These are phyloP conservation scores for Verticillium albo-atrum DNA, from an alignment of 2,329 filamentous ascomycete genomes.

Conservation along the genomic window DNA sequence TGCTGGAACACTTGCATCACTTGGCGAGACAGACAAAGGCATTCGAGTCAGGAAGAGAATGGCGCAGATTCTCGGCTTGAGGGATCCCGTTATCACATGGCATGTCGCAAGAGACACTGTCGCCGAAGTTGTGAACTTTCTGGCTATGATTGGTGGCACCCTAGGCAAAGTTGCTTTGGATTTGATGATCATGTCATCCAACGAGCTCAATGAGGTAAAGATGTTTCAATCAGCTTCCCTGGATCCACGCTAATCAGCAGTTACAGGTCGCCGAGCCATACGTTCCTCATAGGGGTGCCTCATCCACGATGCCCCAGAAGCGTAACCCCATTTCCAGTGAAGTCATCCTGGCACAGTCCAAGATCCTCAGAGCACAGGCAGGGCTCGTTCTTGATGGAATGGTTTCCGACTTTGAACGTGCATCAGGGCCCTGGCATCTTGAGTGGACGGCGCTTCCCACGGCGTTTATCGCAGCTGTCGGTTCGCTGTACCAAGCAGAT, in stretches of 20 bases:
- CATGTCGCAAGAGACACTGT: slow-evolving; percentile 50
- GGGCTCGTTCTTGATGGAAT: slow-evolving; percentile 49
- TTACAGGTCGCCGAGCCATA: slow-evolving; percentile 51
- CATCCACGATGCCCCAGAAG: slow-evolving; percentile 55
- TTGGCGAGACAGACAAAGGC: slow-evolving; percentile 38
- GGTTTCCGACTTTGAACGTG: slow-evolving; percentile 54
- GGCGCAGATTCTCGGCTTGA: slow-evolving; percentile 40
- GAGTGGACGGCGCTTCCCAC: slow-evolving; percentile 54
- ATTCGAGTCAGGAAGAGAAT: slow-evolving; percentile 43
- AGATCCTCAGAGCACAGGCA: slow-evolving; percentile 47
- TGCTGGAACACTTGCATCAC: slow-evolving; percentile 48
- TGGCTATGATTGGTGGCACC: slow-evolving; percentile 47
- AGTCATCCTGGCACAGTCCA: slow-evolving; percentile 49
- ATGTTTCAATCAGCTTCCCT: not conserved
- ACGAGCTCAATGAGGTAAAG: slow-evolving; percentile 34
- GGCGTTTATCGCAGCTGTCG: slow-evolving; percentile 47
- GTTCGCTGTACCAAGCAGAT: slow-evolving; percentile 47
- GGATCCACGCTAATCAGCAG: not conserved
- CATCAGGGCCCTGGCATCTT: slow-evolving; percentile 54
- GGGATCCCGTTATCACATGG: slow-evolving; percentile 50
- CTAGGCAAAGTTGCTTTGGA: slow-evolving; percentile 53
- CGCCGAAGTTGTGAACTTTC: slow-evolving; percentile 47
- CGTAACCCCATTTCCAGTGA: slow-evolving; percentile 55
- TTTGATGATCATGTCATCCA: slow-evolving; percentile 53
- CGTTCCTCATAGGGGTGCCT: slow-evolving; percentile 48